Evolutionary conservation across 2,329 filamentous ascomycete genomes (phyloP).

Genomic region (Arachnomyces sp.): DNA sequence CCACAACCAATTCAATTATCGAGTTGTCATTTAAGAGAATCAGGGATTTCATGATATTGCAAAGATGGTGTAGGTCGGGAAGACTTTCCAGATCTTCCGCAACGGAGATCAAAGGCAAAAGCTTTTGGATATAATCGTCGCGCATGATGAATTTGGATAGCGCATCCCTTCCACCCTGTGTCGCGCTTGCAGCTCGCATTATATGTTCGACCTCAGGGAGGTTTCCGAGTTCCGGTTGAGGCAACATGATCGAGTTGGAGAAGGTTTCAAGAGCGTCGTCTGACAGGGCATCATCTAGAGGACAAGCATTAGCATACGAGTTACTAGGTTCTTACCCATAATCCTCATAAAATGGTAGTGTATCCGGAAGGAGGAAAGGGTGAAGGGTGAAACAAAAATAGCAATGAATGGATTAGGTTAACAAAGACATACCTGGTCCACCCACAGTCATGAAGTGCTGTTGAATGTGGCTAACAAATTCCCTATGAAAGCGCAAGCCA

Average conservation of each 20-base stretch:
- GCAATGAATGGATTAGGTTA: slow-evolving; percentile 5
- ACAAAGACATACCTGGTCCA: slow-evolving; percentile 49
- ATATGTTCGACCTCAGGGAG: slow-evolving; percentile 75
- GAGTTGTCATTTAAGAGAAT: slow-evolving; percentile 90
- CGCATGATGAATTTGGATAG: slow-evolving; percentile 78
- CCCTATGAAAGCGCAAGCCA: slow-evolving; percentile 49
- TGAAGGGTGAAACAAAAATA: not conserved
- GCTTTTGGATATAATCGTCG: slow-evolving; percentile 78
- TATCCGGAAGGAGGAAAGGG: not conserved
- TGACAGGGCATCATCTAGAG: slow-evolving; percentile 71
- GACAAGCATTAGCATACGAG: slow-evolving; percentile 1
- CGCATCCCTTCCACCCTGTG: slow-evolving; percentile 70
- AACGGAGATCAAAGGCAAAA: slow-evolving; percentile 77
- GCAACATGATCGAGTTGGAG: slow-evolving; percentile 62
- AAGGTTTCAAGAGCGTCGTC: slow-evolving; percentile 76
- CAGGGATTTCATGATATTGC: slow-evolving; percentile 96
- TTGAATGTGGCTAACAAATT: slow-evolving; percentile 83
- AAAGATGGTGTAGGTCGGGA: slow-evolving; percentile 77
- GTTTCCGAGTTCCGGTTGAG: slow-evolving; percentile 70
- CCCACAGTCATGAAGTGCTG: slow-evolving; percentile 59
- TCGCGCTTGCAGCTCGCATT: slow-evolving; percentile 71
- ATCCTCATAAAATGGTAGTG: no score
- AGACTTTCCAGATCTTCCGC: slow-evolving; percentile 89
- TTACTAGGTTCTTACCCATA: not conserved
- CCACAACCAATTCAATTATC: slow-evolving; percentile 90